These are phyloP conservation scores for Gilbertella persicaria DNA, from an alignment of 371 early-diverging fungal genomes.

Conservation along the genomic window DNA sequence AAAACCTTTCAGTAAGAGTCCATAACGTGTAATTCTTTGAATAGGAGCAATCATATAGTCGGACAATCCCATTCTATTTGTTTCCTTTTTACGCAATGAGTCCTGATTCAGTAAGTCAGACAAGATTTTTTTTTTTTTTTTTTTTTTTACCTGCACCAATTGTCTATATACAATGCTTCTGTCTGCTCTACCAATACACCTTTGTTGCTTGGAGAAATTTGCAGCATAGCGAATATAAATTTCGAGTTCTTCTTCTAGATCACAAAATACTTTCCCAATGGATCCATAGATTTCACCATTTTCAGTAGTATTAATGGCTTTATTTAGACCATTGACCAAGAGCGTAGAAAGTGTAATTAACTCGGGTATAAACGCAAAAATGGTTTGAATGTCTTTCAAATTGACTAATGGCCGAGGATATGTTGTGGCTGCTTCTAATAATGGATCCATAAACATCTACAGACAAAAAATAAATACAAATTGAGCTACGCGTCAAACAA, in stretches of 20 bases:
- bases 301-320: slow-evolving; percentile 23
- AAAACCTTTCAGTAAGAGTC: slow-evolving; percentile 36
- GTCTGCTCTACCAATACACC: slow-evolving; percentile 29
- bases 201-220: slow-evolving; percentile 37
- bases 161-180: slow-evolving; percentile 39
- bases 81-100: slow-evolving; percentile 41
- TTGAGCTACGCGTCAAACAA: no score
- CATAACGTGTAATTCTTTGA: slow-evolving; percentile 45
- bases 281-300: slow-evolving; percentile 18
- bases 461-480: no score
- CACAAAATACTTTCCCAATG: slow-evolving; percentile 46
- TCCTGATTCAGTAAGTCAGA: slow-evolving; percentile 30
- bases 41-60: slow-evolving; percentile 52
- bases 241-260: slow-evolving; percentile 39
- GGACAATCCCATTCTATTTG: slow-evolving; percentile 33
- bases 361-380: slow-evolving; percentile 49
- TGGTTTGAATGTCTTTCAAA: slow-evolving; percentile 38
- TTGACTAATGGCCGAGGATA: slow-evolving; percentile 39
- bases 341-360: slow-evolving; percentile 40
- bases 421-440: slow-evolving; percentile 36
- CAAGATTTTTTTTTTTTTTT: background rate
- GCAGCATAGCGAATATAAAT: slow-evolving; percentile 47
- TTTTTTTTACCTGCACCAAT: slow-evolving; percentile 28
- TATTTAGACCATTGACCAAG: slow-evolving; percentile 32
- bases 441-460: slow-evolving; percentile 54